A percentile compares a stretch with the other conserved stretches of the same genome.
Evolutionary conservation across 2,329 filamentous ascomycete species (phyloP).

Genomic region (Fusarium sp.): DNA sequence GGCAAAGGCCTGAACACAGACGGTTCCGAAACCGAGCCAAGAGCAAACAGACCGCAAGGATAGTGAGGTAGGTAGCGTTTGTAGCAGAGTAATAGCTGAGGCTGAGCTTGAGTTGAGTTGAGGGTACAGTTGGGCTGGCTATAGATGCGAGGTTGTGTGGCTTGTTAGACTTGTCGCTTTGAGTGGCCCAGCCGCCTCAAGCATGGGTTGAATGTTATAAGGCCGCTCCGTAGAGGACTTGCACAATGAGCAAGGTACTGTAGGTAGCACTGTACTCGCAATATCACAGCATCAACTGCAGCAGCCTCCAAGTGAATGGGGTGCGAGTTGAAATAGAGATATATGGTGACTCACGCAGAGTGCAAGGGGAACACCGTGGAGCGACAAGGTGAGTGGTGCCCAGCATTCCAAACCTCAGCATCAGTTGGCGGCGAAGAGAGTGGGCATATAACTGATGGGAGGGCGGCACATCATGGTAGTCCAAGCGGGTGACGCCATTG

Average conservation of each 20-base stretch:
- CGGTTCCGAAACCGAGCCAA: constrained; percentile 37
- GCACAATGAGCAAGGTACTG: constrained; percentile 17
- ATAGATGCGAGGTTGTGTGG: constrained; percentile 21
- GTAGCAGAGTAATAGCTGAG: constrained; percentile 8
- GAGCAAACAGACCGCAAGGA: constrained; percentile 11
- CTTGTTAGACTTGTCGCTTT: constrained; percentile 38
- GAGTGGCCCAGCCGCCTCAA: constrained; percentile 41
- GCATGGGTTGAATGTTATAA: constrained; percentile 31
- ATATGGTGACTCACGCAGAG: constrained; percentile 43
- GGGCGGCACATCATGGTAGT: constrained; percentile 30
- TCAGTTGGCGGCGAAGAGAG: constrained; percentile 21
- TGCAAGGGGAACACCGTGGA: constrained; percentile 44
- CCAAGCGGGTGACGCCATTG: constrained; percentile 43
- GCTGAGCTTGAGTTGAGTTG: constrained; percentile 11
- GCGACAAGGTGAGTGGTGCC: constrained; percentile 40
- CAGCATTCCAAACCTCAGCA: constrained; percentile 40
- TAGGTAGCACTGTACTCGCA: background rate
- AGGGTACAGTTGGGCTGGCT: constrained; percentile 20
- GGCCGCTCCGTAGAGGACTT: constrained; percentile 33
- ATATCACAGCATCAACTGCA: constrained; percentile 30
- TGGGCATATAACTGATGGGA: constrained; percentile 40
- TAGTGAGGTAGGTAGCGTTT: constrained; percentile 6
- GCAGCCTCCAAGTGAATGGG: constrained; percentile 45
- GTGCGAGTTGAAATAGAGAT: constrained; percentile 30
- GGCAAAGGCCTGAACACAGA: constrained; percentile 19